Percentiles rank a stretch among this genome's conserved stretches.
These are phyloP conservation scores for Xylaria polymorpha DNA, from an alignment of 2,329 filamentous ascomycete species.

Conservation along the genomic window DNA sequence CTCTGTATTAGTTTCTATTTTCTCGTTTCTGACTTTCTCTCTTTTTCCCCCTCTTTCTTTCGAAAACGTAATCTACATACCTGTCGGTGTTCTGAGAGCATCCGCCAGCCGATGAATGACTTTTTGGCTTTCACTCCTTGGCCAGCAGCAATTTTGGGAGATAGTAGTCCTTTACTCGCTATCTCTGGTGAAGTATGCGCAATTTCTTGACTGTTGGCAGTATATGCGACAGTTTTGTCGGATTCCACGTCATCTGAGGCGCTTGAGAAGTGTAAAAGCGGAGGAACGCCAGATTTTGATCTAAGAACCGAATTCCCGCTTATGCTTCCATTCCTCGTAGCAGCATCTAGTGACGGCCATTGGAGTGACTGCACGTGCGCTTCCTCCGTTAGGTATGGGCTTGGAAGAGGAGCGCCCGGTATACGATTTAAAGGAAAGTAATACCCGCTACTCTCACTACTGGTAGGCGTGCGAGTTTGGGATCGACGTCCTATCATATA, in stretches of 20 bases:
- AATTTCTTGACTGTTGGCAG: background rate
- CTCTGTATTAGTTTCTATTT: slow-evolving; percentile 8
- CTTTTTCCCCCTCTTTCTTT: no score
- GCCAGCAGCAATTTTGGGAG: background rate
- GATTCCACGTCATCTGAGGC: slow-evolving; percentile 14
- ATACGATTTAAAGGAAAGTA: slow-evolving; percentile 23
- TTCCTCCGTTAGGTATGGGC: slow-evolving; percentile 44
- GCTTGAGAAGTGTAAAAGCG: slow-evolving; percentile 32
- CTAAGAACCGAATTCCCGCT: slow-evolving; percentile 25
- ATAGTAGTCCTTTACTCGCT: background rate
- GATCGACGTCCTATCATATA: slow-evolving; percentile 1
- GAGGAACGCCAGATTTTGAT: background rate
- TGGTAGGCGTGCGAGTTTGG: slow-evolving; percentile 17
- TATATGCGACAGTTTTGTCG: background rate
- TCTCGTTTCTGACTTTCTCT: no score
- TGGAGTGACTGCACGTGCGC: slow-evolving; percentile 42
- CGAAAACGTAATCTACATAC: slow-evolving; percentile 21
- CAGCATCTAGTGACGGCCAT: slow-evolving; percentile 38
- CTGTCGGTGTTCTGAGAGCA: slow-evolving; percentile 27
- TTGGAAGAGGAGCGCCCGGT: slow-evolving; percentile 35
- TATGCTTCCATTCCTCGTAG: slow-evolving; percentile 24
- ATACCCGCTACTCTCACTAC: slow-evolving; percentile 32
- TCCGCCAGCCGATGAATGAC: slow-evolving; percentile 30
- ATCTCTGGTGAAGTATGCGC: background rate
- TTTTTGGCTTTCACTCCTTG: slow-evolving; percentile 19